These are phyloP conservation scores for Erysimum cheiri DNA, from an alignment of 441 rosid species.

Conservation along the genomic window DNA sequence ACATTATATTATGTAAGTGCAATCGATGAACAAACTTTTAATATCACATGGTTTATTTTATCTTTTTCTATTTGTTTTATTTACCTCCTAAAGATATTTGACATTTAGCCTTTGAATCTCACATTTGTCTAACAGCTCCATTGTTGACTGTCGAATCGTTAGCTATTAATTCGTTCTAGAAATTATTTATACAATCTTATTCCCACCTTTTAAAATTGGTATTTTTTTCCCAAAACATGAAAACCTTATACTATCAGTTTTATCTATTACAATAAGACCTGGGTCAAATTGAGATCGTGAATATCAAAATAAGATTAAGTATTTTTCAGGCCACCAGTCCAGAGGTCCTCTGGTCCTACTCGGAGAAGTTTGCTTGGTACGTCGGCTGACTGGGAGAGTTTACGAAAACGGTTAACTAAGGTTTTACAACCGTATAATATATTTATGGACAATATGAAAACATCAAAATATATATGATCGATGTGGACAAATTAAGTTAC, in stretches of 20 bases:
- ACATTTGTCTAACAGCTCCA: slow-evolving; percentile 23
- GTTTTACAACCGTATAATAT: neutral
- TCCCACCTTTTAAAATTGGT: neutral
- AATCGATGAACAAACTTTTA: slow-evolving; percentile 19
- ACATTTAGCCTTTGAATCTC: slow-evolving; percentile 37
- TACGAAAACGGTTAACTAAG: neutral
- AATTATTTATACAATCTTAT: neutral
- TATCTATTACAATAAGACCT: neutral
- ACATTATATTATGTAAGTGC: slow-evolving; percentile 11
- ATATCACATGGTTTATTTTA: slow-evolving; percentile 42
- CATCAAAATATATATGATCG: neutral
- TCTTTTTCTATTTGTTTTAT: slow-evolving; percentile 34
- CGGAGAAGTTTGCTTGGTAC: neutral
- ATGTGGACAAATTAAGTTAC: neutral
- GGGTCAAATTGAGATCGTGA: neutral
- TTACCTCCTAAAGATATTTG: neutral
- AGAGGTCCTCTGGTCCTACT: slow-evolving; percentile 4
- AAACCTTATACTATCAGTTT: neutral
- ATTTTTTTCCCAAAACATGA: neutral
- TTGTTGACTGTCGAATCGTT: slow-evolving; percentile 14
- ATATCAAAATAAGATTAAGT: slow-evolving; percentile 8
- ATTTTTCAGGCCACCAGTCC: slow-evolving; percentile 13
- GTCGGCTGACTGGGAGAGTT: slow-evolving; percentile 12
- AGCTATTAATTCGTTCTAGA: neutral
- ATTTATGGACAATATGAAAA: neutral